Base-by-base conservation (phyloP, 202 grass and related monocot genomes). In the Brachypodium distachyon region DNA sequence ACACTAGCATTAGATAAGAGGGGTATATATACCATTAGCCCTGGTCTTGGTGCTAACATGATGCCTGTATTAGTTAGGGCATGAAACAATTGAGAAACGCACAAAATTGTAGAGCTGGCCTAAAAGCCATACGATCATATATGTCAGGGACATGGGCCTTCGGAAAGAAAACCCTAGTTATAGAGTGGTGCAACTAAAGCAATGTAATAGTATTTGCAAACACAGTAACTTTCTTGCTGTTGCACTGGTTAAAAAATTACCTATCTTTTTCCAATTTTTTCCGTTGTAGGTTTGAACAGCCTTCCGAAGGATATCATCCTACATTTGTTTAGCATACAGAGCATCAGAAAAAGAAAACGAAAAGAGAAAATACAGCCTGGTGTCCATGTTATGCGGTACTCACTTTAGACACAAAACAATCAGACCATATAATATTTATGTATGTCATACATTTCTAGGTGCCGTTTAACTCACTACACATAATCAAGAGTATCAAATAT, bases 261-360 rank as follows among this genome's bases (percentile, higher is more conserved):
- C 89, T 84, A 97, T 97, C 47, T 89, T 93, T 83, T 97, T 97
- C 93, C 93, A 97, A 46, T 89, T 93, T 87, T 97, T 97, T 11
- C 90, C 94, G 42, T 93, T 92, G 43, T 90, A 78, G 26, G 36
- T 80, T 52, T 97, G 83, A 76, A 97, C 90, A 72, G 90, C 90
- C 65, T 74, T 87, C 67, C 37, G 74, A 48, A 97, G 82, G 78
- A 93, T 87, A 59, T 83, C 79, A 81, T 97, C 94, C 94, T 97
- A 77, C 66, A 90, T 60, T 74, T 54, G 72, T 74, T 61, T 69
- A 87, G 51, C 50, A 89, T 73, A 77, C 47, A 28, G 28, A 19
- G 13, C 54, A 54, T 87, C 63, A 77, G 69, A 80, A 3, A 37
- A 86, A n/a, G n/a, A n/a, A n/a, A n/a, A n/a, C n/a, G n/a, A n/a